phyloP scores from a whole-genome alignment of 2,329 filamentous ascomycete species.

The Alternaria conjuncta region DNA sequence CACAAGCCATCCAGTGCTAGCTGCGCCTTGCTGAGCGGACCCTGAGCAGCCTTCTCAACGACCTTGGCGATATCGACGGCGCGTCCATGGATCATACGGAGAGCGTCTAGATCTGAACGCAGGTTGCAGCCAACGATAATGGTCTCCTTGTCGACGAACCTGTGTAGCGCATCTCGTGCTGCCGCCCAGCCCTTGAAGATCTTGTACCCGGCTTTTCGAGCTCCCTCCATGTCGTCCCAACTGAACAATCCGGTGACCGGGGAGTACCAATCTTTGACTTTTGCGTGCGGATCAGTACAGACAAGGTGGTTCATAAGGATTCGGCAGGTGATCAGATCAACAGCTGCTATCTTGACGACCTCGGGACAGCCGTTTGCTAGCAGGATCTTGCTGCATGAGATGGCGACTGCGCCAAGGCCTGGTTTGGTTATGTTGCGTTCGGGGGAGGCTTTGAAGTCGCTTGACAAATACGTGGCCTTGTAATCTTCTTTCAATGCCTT shows the following conservation, averaged over 20 bases:
- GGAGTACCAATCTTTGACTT: conserved; percentile 36
- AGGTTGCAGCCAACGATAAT: conserved; percentile 46
- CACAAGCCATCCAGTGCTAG: conserved; percentile 40
- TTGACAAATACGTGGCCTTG: conserved; percentile 17
- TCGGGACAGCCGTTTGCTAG: conserved; percentile 30
- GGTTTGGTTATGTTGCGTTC: conserved; percentile 11
- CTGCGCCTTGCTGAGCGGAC: conserved; percentile 38
- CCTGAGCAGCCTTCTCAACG: conserved; percentile 44
- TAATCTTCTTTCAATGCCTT: conserved; percentile 34
- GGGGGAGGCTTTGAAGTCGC: conserved; percentile 33
- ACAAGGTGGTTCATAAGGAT: conserved; percentile 43
- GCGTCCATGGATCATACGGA: conserved; percentile 46
- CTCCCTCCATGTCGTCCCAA: conserved; percentile 33
- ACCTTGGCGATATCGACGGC: conserved; percentile 40
- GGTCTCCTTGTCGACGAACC: conserved; percentile 40
- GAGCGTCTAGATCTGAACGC: conserved; percentile 39
- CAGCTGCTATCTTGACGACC: conserved; percentile 40
- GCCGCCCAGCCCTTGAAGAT: conserved; percentile 43
- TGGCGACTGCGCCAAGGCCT: conserved; percentile 26
- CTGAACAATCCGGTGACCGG: conserved; percentile 31
- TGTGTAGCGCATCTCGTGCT: conserved; percentile 38
- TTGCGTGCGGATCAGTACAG: conserved; percentile 28
- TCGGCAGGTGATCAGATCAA: conserved; percentile 40
- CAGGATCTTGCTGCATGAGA: conserved; percentile 39
- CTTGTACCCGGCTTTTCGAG: conserved; percentile 36